phyloP scores from a whole-genome alignment of 2,329 filamentous ascomycete genomes.

The Fusarium buharicum region DNA sequence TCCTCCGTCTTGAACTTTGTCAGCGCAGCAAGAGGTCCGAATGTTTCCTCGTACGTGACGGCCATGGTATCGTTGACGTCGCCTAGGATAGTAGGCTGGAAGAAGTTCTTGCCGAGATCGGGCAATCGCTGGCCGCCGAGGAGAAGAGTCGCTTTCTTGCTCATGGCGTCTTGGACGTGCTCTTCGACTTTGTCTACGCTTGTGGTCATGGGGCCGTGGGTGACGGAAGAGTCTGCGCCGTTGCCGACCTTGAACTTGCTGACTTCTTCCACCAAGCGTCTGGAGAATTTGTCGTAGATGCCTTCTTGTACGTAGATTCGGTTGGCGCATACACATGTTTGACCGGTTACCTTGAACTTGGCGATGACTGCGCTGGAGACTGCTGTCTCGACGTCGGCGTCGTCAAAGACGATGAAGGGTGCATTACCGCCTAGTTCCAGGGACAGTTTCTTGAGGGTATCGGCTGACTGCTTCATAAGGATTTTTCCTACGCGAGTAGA shows the following conservation, averaged over 20 bases:
- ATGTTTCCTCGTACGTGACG: conserved; percentile 69
- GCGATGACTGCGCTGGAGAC: conserved; percentile 72
- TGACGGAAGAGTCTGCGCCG: conserved; percentile 71
- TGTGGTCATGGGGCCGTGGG: conserved; percentile 72
- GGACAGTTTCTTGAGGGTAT: conserved; percentile 72
- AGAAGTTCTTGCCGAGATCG: conserved; percentile 75
- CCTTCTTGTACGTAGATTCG: conserved; percentile 77
- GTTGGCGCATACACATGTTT: conserved; percentile 90
- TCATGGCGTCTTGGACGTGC: conserved; percentile 72
- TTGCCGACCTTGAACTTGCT: conserved; percentile 75
- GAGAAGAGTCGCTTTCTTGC: conserved; percentile 70
- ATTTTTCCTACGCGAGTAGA: conserved; percentile 60
- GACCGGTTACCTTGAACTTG: conserved; percentile 90
- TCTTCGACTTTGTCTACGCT: conserved; percentile 68
- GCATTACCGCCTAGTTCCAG: conserved; percentile 78
- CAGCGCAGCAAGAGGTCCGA: conserved; percentile 71
- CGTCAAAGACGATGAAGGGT: conserved; percentile 82
- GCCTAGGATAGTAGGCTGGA: conserved; percentile 72
- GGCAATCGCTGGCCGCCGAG: conserved; percentile 71
- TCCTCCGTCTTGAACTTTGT: conserved; percentile 74
- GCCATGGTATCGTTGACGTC: conserved; percentile 68
- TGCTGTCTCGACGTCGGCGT: conserved; percentile 77
- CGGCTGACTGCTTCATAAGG: conserved; percentile 77
- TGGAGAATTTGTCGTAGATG: conserved; percentile 76
- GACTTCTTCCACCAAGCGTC: conserved; percentile 73